These are phyloP conservation scores for Colletotrichum musae DNA, from an alignment of 2,329 filamentous ascomycete species.

Conservation along the genomic window DNA sequence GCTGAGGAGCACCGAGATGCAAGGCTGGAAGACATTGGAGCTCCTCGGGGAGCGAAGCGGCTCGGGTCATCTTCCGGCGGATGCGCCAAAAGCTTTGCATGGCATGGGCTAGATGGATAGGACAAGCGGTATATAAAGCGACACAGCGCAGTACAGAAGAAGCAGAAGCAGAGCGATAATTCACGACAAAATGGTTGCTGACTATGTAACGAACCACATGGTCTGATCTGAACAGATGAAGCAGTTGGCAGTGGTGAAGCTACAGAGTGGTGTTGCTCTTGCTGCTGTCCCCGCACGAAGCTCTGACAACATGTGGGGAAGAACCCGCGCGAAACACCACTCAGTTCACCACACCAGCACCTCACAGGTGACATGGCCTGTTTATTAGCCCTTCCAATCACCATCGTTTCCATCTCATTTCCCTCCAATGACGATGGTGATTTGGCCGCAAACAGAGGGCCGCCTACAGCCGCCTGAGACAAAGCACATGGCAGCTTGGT, in stretches of 20 bases:
- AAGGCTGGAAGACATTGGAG: neutral
- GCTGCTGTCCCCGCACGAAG: constrained; percentile 38
- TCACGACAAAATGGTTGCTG: neutral
- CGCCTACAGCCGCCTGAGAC: constrained; percentile 26
- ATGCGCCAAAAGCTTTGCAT: neutral
- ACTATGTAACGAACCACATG: constrained; percentile 5
- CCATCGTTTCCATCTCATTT: constrained; percentile 11
- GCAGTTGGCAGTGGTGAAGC: neutral
- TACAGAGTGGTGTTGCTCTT: constrained; percentile 6
- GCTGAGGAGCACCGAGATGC: constrained; percentile 2
- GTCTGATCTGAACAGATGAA: neutral
- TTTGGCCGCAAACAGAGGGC: constrained; percentile 32
- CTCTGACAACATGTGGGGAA: constrained; percentile 38
- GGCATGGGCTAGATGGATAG: neutral
- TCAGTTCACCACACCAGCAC: neutral
- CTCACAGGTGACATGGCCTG: neutral
- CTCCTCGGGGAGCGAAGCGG: neutral
- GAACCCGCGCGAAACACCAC: neutral
- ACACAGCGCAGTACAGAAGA: neutral
- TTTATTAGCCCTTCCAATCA: constrained; percentile 40
- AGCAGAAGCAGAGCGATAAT: neutral
- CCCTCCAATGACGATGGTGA: constrained; percentile 23
- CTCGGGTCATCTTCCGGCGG: constrained; percentile 5
- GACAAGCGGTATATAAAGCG: neutral
- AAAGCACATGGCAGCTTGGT: neutral